Base-by-base conservation (phyloP, 768 basidiomycete genomes). In the Macrolepiota dolichaula region DNA sequence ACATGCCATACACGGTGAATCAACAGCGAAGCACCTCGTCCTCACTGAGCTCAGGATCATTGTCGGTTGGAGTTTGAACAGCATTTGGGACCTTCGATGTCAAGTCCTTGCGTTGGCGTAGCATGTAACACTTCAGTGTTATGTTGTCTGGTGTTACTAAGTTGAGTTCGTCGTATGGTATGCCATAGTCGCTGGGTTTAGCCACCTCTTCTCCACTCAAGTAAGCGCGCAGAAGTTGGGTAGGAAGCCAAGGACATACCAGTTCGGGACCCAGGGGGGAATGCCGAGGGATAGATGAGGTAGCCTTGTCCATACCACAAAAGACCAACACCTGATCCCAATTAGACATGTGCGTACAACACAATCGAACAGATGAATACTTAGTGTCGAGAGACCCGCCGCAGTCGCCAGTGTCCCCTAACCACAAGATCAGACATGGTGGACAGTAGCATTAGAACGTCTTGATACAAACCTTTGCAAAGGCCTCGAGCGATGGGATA, bases 251-350 rank as follows among this genome's bases (percentile, higher is more conserved):
- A 37, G 12, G n/a, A 56, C 72, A 62, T 61, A 92, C 94, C 83
- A 67, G 79, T 87, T 51, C 94, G 79, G 25, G 94, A 94, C 1
- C 94, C 94, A 4, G 86, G 82, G 25, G 81, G 81, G 57, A 92
- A 88, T 7, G 88, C 87, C 17, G 92, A 88, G 0, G 95, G 95
- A 71, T 96, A 98, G 70, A 98, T 96, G 55, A 98, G 79, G 66
- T 84, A 89, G 70, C 88, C 89, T 71, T 98, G 95, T 29, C 91
- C 92, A 65, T 90, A 89, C 73, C 90, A 94, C 17, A 94, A 81
- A 37, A 95, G 79, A 10, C 89, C 87, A 53, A 82, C 82, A 61
- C 86, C 90, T 91, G 65, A 0, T 40, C 22, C 58, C 27, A 10
- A 44, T 12, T 38, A 46, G 6, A 60, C 40, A 50, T 37, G 58